These are phyloP conservation scores for Opeltia flavorubescens DNA, from an alignment of 495 filamentous ascomycete genomes.

Conservation along the genomic window DNA sequence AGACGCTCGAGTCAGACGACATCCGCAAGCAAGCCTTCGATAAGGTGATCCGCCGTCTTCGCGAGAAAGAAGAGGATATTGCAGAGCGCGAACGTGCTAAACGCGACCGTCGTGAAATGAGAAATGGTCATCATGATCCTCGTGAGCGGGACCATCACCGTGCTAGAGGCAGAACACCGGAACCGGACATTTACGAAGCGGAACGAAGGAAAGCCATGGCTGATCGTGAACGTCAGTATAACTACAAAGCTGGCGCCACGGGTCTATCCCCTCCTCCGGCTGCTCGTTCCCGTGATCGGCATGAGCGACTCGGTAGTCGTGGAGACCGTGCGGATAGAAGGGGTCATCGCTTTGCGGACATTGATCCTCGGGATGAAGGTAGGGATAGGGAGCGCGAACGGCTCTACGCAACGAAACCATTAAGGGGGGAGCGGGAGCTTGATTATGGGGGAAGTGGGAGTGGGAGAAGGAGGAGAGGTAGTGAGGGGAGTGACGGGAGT, in stretches of 20 bases:
- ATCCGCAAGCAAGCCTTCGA: slow-evolving; percentile 75
- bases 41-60: slow-evolving; percentile 77
- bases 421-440: slow-evolving; percentile 62
- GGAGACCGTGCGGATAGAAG: slow-evolving; percentile 24
- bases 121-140: slow-evolving; percentile 42
- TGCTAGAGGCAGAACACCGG: slow-evolving; percentile 54
- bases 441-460: slow-evolving; percentile 64
- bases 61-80: slow-evolving; percentile 76
- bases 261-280: slow-evolving; percentile 39
- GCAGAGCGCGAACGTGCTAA: slow-evolving; percentile 24
- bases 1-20: slow-evolving; percentile 67
- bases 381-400: slow-evolving; percentile 40
- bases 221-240: slow-evolving; percentile 72
- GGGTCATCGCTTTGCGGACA: slow-evolving; percentile 12
- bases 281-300: slow-evolving; percentile 36
- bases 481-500: slow-evolving; percentile 28
- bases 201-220: slow-evolving; percentile 76
- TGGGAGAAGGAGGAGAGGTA: slow-evolving; percentile 59
- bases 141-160: slow-evolving; percentile 29
- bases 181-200: slow-evolving; percentile 76
- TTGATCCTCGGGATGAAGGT: slow-evolving; percentile 27
- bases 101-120: slow-evolving; percentile 36
- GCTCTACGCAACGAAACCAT: slow-evolving; percentile 62
- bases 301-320: slow-evolving; percentile 24
- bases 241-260: slow-evolving; percentile 55